phyloP scores from a whole-genome alignment of 2,329 filamentous ascomycete species.

The Colletotrichum neosansevieriae region DNA sequence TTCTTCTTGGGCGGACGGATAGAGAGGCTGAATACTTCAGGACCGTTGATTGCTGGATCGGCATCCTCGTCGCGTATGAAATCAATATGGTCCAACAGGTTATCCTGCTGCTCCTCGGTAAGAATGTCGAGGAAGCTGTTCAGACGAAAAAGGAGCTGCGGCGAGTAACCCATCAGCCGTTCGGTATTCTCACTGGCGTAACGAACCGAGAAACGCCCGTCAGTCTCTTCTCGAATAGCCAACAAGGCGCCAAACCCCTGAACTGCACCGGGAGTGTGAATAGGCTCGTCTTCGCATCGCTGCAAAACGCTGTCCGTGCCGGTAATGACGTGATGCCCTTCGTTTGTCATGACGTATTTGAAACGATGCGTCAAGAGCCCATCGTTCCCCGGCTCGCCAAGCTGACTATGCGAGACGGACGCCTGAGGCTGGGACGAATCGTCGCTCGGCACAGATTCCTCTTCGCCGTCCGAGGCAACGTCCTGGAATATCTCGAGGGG shows the following conservation, averaged over 20 bases:
- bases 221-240: slow-evolving; percentile 77
- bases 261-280: slow-evolving; percentile 85
- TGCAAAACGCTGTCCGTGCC: slow-evolving; percentile 81
- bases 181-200: slow-evolving; percentile 86
- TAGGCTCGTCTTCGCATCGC: slow-evolving; percentile 90
- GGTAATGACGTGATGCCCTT: slow-evolving; percentile 85
- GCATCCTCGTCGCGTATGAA: slow-evolving; percentile 87
- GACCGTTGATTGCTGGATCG: slow-evolving; percentile 80
- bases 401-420: not conserved
- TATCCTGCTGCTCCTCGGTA: slow-evolving; percentile 85
- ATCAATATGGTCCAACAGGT: slow-evolving; percentile 86
- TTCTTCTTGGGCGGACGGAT: slow-evolving; percentile 70
- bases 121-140: slow-evolving; percentile 86
- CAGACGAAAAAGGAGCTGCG: slow-evolving; percentile 79
- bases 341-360: slow-evolving; percentile 80
- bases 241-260: slow-evolving; percentile 85
- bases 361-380: slow-evolving; percentile 77
- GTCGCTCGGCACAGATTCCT: slow-evolving; percentile 7
- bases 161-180: slow-evolving; percentile 80
- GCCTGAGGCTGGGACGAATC: slow-evolving; percentile 14
- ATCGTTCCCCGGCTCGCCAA: slow-evolving; percentile 16
- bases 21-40: slow-evolving; percentile 86
- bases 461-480: slow-evolving; percentile 46
- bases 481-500: slow-evolving; percentile 48
- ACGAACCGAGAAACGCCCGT: slow-evolving; percentile 76